Percentiles rank a stretch among this genome's conserved stretches.
Conservation (phyloP, 2,329 filamentous ascomycete species). For the Penicillium sp. region DNA sequence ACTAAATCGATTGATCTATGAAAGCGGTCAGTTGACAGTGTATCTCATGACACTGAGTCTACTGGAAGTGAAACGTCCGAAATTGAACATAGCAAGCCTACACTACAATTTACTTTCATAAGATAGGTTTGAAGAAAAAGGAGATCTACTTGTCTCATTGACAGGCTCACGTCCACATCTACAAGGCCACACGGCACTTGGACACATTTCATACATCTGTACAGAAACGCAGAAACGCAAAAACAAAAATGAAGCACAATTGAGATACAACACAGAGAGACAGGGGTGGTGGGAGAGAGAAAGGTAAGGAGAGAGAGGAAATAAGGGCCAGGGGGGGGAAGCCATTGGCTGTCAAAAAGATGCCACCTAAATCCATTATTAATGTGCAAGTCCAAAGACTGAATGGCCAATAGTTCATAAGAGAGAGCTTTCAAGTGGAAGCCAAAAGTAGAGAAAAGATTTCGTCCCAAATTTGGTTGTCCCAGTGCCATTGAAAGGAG, state of each 20-base stretch:
- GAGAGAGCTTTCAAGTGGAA: conserved; percentile 16
- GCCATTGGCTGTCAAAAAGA: conserved; percentile 19
- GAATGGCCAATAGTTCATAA: conserved; percentile 21
- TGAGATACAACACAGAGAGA: conserved; percentile 4
- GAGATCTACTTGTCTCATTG: conserved; percentile 24
- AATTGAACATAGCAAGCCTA: background rate
- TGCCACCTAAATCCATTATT: conserved; percentile 24
- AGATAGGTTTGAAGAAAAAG: background rate
- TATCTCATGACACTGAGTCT: background rate
- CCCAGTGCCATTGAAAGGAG: conserved; percentile 22
- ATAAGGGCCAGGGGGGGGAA: conserved; percentile 7
- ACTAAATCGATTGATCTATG: background rate
- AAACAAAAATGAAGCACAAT: background rate
- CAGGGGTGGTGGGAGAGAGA: conserved; percentile 1
- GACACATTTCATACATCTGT: conserved; percentile 19
- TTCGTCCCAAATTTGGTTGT: conserved; percentile 24
- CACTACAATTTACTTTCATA: background rate
- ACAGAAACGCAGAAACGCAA: conserved; percentile 15
- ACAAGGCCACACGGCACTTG: conserved; percentile 7
- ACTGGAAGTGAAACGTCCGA: background rate
- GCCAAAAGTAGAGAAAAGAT: conserved; percentile 12
- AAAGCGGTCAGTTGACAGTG: background rate
- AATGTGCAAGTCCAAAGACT: conserved; percentile 18
- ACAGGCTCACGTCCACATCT: conserved; percentile 9
- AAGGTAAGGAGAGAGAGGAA: conserved; percentile 5